Evolutionary conservation across 306 rosid species (phyloP), one percentile per base, ranked within the genome.

Genomic region (Cicer yamashitae): DNA sequence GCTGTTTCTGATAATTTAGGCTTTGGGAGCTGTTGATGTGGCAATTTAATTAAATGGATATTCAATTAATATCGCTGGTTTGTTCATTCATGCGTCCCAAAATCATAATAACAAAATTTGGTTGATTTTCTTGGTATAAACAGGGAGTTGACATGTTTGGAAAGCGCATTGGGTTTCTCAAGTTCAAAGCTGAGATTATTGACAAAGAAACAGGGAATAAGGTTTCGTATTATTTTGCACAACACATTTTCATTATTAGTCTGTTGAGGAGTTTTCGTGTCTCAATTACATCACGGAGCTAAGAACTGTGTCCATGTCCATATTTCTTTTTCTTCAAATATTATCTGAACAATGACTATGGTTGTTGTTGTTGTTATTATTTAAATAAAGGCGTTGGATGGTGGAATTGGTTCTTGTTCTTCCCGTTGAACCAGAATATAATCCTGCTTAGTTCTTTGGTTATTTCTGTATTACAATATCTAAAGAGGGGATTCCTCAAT

Each of bases 141-240:
- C 79, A 94, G 98, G 98, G 98, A 30, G 91, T 91, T 53, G 98
- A 94, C 88, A 88, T 90, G 94, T 91, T 94, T 82, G 97, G 96
- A 74, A 82, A 86, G 77, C 88, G 86, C 65, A 79, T 91, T 44
- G 98, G 98, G 3, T 94, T 94, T 85, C 87, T 94, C 81, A 94
- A 94, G 77, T 94, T 94, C 75, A 79, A 84, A 82, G 98, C 98
- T 44, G 96, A 94, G 52, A 82, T 94, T 86, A 40, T 85, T 74
- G 93, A 91, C 79, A 89, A 85, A 80, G 87, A 86, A 79, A 90
- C 93, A 0, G 94, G 98, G 34, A 71, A 88, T 22, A 87, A 85
- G 97, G 97, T 91, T 86, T 70, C 58, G 38, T 58, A 47, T 63
- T 1, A 45, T 81, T 53, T 53, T 67, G 22, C 66, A 53, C 54